These are phyloP conservation scores for Stagonosporopsis cucurbitacearum DNA, from an alignment of 2,329 filamentous ascomycete genomes.

Conservation along the genomic window DNA sequence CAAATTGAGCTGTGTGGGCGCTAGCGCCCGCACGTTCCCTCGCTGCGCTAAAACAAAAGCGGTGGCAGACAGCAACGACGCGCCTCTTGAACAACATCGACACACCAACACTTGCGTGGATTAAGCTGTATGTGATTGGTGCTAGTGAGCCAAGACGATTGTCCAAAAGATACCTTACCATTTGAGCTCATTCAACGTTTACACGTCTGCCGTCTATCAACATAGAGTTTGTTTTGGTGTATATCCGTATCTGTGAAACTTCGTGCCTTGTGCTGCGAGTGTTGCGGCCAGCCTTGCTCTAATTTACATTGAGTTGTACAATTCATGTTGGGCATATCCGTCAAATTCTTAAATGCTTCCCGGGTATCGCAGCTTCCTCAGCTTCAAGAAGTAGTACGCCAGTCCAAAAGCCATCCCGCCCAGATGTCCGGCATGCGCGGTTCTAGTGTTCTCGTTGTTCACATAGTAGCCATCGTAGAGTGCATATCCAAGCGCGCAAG, in stretches of 20 bases:
- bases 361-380: slow-evolving; percentile 5
- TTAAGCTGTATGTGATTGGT: too few relatives aligned
- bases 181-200: too few relatives aligned
- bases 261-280: background rate
- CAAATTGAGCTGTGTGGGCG: slow-evolving; percentile 1
- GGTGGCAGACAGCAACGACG: background rate
- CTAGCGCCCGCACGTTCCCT: slow-evolving; percentile 1
- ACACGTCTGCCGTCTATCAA: too few relatives aligned
- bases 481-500: slow-evolving; percentile 45
- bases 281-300: background rate
- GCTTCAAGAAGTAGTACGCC: slow-evolving; percentile 34
- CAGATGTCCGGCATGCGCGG: slow-evolving; percentile 55
- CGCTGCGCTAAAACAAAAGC: background rate
- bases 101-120: background rate
- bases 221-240: too few relatives aligned
- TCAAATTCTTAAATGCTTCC: slow-evolving; percentile 4
- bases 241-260: too few relatives aligned
- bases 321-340: background rate
- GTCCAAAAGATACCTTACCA: too few relatives aligned
- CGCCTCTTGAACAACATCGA: background rate
- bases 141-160: too few relatives aligned
- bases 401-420: slow-evolving; percentile 53
- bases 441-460: slow-evolving; percentile 30
- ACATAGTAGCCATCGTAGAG: slow-evolving; percentile 50
- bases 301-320: background rate